phyloP scores from a whole-genome alignment of 495 filamentous ascomycete genomes.

The Hyaloscypha finlandica region DNA sequence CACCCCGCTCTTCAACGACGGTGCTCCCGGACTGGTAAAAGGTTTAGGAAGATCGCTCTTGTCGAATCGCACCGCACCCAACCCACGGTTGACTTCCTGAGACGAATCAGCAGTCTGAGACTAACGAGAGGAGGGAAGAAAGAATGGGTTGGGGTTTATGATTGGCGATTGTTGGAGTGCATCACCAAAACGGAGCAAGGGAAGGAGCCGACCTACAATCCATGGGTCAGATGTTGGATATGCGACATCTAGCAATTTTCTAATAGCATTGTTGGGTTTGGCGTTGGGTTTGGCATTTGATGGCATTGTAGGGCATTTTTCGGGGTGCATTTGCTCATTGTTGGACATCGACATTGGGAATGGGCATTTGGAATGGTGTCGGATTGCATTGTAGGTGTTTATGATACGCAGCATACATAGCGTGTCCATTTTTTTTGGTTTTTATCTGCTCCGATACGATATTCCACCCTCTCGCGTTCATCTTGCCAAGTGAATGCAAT shows the following conservation, averaged over 20 bases:
- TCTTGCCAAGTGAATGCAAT: too few species aligned
- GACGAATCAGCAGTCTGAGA: slow-evolving; percentile 36
- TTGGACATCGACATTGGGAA: not conserved
- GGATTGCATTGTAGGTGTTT: not conserved
- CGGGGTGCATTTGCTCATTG: not conserved
- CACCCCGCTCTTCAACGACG: slow-evolving; percentile 11
- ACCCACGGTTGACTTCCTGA: slow-evolving; percentile 43
- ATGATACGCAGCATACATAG: not conserved
- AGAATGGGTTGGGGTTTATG: slow-evolving; percentile 46
- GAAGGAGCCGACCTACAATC: slow-evolving; percentile 21
- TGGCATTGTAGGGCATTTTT: not conserved
- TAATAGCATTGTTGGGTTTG: not conserved
- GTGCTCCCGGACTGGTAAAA: slow-evolving; percentile 17
- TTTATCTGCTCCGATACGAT: not conserved
- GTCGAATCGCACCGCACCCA: slow-evolving; percentile 44
- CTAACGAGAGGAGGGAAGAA: slow-evolving; percentile 40
- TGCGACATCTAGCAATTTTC: slow-evolving; percentile 15
- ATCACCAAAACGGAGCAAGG: slow-evolving; percentile 41
- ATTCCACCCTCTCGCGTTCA: not conserved
- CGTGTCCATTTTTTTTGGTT: not conserved
- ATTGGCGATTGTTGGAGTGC: slow-evolving; percentile 51
- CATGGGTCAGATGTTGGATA: slow-evolving; percentile 26
- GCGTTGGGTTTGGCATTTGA: not conserved
- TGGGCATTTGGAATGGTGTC: not conserved
- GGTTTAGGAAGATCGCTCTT: slow-evolving; percentile 43